Conservation (phyloP, 345 rosid species). For the Laguncularia racemosa region DNA sequence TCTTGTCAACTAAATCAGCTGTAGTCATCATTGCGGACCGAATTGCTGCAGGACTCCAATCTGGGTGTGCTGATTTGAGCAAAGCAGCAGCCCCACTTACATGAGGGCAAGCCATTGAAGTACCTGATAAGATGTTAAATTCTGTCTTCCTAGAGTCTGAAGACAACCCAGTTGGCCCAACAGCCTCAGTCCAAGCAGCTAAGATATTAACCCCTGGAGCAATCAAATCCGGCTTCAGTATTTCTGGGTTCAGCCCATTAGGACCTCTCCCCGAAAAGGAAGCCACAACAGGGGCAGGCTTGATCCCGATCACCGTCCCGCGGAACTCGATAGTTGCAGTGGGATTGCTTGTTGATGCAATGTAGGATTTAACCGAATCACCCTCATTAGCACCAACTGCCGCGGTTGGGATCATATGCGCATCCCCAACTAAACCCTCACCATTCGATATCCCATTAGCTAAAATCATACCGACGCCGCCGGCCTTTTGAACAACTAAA, state of each 20-base stretch:
- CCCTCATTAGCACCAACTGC: constrained; percentile 69
- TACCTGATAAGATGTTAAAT: constrained; percentile 75
- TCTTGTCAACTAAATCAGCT: constrained; percentile 46
- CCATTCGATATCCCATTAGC: constrained; percentile 76
- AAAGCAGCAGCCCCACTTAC: constrained; percentile 79
- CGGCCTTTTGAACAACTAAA: constrained; percentile 71
- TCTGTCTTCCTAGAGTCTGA: constrained; percentile 59
- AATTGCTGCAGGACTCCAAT: constrained; percentile 74
- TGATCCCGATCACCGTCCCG: constrained; percentile 66
- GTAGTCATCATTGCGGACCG: constrained; percentile 88
- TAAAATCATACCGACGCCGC: constrained; percentile 81
- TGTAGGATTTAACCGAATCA: constrained; percentile 51
- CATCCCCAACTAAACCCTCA: constrained; percentile 78
- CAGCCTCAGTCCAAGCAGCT: constrained; percentile 78
- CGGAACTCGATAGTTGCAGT: constrained; percentile 58
- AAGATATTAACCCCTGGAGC: constrained; percentile 78
- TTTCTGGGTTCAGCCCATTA: constrained; percentile 62
- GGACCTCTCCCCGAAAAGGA: constrained; percentile 79
- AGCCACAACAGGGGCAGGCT: constrained; percentile 79
- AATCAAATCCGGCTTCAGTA: constrained; percentile 75
- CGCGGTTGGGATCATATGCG: constrained; percentile 68
- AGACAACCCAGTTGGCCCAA: constrained; percentile 63
- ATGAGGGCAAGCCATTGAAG: constrained; percentile 86
- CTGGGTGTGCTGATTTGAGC: constrained; percentile 72
- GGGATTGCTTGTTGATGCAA: constrained; percentile 26